Evolutionary conservation across 2,329 filamentous ascomycete species (phyloP).

Genomic region (Microsporum audouinii): DNA sequence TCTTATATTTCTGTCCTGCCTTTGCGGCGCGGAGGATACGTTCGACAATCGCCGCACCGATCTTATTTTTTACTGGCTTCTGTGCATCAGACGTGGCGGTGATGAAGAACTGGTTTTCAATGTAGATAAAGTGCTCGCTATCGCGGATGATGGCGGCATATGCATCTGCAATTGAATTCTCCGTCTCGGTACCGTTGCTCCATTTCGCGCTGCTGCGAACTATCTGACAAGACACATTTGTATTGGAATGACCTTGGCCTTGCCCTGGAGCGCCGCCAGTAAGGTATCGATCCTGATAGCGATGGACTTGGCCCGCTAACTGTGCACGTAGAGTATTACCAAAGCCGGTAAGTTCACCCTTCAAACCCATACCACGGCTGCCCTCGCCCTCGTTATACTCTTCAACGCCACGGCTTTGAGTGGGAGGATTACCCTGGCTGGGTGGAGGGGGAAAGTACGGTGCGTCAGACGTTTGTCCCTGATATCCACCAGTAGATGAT

Average conservation of each 20-base stretch:
- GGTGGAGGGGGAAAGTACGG: conserved; percentile 36
- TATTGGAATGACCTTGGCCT: conserved; percentile 18
- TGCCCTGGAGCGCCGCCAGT: conserved; percentile 9
- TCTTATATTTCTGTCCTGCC: conserved; percentile 74
- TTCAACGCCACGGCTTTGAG: conserved; percentile 26
- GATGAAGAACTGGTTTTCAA: conserved; percentile 98
- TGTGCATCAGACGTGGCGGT: conserved; percentile 87
- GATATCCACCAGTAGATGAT: conserved; percentile 5
- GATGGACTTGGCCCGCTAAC: conserved; percentile 34
- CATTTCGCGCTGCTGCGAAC: conserved; percentile 68
- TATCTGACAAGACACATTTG: conserved; percentile 54
- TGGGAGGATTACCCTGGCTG: conserved; percentile 24
- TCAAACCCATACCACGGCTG: conserved; percentile 27
- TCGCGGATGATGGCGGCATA: conserved; percentile 76
- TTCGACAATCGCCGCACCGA: conserved; percentile 82
- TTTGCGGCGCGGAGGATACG: conserved; percentile 70
- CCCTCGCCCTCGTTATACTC: conserved; percentile 24
- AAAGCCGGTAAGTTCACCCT: conserved; percentile 29
- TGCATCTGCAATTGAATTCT: conserved; percentile 78
- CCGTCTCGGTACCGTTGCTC: conserved; percentile 48
- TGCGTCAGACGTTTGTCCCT: conserved; percentile 6
- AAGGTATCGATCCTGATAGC: conserved; percentile 31
- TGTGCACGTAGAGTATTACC: conserved; percentile 30
- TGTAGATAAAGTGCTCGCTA: conserved; percentile 78
- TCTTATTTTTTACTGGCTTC: conserved; percentile 61